These are phyloP conservation scores for Aspergillus cejpii DNA, from an alignment of 2,329 filamentous ascomycete species.

Conservation along the genomic window DNA sequence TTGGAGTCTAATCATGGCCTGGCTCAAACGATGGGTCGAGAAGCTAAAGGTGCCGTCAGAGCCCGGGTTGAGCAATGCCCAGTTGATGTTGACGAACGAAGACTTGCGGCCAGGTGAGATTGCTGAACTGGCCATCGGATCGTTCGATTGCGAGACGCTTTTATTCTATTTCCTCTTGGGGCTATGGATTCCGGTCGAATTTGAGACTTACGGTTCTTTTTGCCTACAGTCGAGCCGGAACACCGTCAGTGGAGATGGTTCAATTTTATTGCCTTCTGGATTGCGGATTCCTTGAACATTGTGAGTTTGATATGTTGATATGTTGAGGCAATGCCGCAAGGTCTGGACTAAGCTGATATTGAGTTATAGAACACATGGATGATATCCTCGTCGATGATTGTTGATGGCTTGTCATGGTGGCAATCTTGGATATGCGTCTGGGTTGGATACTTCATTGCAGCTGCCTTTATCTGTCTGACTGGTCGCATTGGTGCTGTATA, in stretches of 20 bases:
- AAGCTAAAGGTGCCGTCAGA: conserved; percentile 69
- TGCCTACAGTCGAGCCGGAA: conserved; percentile 61
- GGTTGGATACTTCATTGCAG: conserved; percentile 74
- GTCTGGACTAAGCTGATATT: neutral
- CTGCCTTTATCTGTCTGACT: conserved; percentile 66
- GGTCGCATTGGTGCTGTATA: conserved; percentile 80
- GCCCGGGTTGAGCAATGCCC: conserved; percentile 66
- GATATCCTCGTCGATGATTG: conserved; percentile 79
- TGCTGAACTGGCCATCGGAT: conserved; percentile 5
- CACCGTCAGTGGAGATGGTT: conserved; percentile 76
- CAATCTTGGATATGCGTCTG: conserved; percentile 85
- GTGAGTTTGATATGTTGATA: conserved; percentile 28
- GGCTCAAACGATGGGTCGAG: conserved; percentile 30
- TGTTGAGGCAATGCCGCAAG: neutral
- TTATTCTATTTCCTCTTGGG: neutral
- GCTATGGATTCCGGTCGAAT: neutral
- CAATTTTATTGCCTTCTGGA: conserved; percentile 87
- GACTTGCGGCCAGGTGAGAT: conserved; percentile 61
- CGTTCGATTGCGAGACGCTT: neutral
- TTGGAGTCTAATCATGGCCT: too few species aligned
- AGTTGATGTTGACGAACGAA: conserved; percentile 81
- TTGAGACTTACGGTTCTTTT: conserved; percentile 1
- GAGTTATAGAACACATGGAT: conserved; percentile 71
- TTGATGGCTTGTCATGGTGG: conserved; percentile 78
- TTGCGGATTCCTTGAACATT: conserved; percentile 79